Evolutionary conservation across 2,329 filamentous ascomycete species (phyloP), one percentile per base, ranked within the genome.

Genomic region (Hypocrella siamensis): DNA sequence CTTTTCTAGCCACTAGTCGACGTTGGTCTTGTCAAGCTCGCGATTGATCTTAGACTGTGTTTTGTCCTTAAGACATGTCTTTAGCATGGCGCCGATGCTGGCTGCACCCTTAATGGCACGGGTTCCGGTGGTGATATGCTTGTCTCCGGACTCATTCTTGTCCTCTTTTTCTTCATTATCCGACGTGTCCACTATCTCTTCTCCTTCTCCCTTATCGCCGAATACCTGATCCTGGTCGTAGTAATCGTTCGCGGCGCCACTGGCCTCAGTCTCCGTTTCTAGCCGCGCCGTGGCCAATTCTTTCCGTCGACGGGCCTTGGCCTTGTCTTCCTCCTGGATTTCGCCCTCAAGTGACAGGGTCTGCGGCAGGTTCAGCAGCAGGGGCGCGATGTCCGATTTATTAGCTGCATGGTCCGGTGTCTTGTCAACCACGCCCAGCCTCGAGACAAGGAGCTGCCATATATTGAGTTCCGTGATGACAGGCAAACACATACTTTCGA

Each of bases 301-400:
- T 2, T 39, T 35, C 6, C 40, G 41, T 4, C 40, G 42, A 4
- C 47, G 45, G 0, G 58, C 56, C 33, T 70, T 63, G 35, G 70
- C 67, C 40, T 69, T 49, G 60, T 56, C 53, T 30, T 56, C 49
- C 21, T 47, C 38, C 18, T 56, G 53, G 5, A 60, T 40, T 38
- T 70, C 63, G 40, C 68, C 66, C 34, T 67, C 58, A 1, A 76
- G 54, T 14, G 75, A 45, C 3, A 77, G 59, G n/a, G 78, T 79
- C 46, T 79, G 75, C 2, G 85, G 85, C 2, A 93, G 67, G 45
- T 78, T 88, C 48, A 80, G 70, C 17, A 93, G 61, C 5, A 93
- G 64, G 1, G 84, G 84, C 19, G 71, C 61, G 29, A 93, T 67
- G 3, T n/a, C n/a, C n/a, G n/a, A n/a, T n/a, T n/a, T n/a, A n/a